Conservation (phyloP, 164 flowering plant genomes). For the Vitis vinifera region ASM3070453v1 NC_081814.1:7690001-7690500, state of each 20-base stretch:
- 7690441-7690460: constrained; percentile 3
- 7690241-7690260: not conserved
- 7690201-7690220: too few species aligned
- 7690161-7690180: too few species aligned
- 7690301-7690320: constrained; percentile 43
- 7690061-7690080: constrained; percentile 27
- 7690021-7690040: constrained; percentile 37
- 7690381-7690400: constrained; percentile 84
- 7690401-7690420: constrained; percentile 89
- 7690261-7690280: not conserved
- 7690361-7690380: constrained; percentile 86
- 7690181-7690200: too few species aligned
- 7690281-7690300: constrained; percentile 58
- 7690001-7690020: constrained; percentile 30
- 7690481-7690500: constrained; percentile 67
- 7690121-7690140: not conserved
- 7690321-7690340: constrained; percentile 30
- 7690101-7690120: not conserved
- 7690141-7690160: not conserved
- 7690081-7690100: not conserved
- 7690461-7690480: constrained; percentile 3
- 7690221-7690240: too few species aligned
- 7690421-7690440: constrained; percentile 17
- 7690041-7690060: constrained; percentile 48
- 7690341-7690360: constrained; percentile 39